These are phyloP conservation scores for Alliaria petiolata DNA, from an alignment of 345 rosid genomes.

Conservation along the genomic window DNA sequence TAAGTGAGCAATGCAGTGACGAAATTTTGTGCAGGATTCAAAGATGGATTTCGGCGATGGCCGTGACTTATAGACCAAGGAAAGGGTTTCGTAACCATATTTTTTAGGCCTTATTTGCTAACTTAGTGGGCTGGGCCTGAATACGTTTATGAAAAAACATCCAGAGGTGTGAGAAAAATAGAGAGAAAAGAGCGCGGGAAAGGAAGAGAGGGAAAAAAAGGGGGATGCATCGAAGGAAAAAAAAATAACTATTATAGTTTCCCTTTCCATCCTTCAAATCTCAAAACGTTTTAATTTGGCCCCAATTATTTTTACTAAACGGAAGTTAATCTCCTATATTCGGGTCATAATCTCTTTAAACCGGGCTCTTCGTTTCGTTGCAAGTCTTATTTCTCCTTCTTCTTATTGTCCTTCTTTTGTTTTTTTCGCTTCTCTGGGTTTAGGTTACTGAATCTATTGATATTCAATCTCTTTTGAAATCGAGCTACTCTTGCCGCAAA, in stretches of 20 bases:
- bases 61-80: too few species aligned
- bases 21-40: too few species aligned
- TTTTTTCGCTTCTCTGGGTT: not conserved
- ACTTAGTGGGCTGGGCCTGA: not conserved
- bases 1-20: too few species aligned
- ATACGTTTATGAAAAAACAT: not conserved
- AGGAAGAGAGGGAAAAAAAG: constrained; percentile 8
- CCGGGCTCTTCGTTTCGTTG: not conserved
- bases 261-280: not conserved
- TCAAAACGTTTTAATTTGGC: not conserved
- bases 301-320: not conserved
- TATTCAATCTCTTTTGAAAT: not conserved
- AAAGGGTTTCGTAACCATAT: too few species aligned
- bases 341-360: not conserved
- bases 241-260: not conserved
- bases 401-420: not conserved
- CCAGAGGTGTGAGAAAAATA: too few species aligned
- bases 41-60: too few species aligned
- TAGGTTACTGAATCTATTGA: not conserved
- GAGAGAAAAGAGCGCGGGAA: constrained; percentile 16
- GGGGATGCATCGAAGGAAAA: too few species aligned
- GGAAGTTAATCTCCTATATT: not conserved
- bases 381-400: not conserved
- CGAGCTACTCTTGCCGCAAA: not conserved
- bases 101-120: too few species aligned